Conservation (phyloP, 2,329 filamentous ascomycete genomes). For the Coniochaeta ligniaria region DNA sequence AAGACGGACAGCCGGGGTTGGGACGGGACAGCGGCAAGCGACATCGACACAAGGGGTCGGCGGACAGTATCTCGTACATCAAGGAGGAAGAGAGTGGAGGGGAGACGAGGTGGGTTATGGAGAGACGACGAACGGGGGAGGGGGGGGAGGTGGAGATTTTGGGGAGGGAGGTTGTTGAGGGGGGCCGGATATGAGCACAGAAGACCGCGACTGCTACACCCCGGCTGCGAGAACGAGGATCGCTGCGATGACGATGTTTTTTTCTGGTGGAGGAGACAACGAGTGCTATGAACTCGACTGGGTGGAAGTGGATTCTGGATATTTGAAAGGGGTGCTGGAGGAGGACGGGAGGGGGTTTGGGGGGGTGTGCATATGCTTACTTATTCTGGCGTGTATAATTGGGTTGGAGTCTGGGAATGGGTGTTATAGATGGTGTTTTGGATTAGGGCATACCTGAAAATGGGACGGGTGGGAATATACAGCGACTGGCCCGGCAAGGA, state of each 20-base stretch:
- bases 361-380: background rate
- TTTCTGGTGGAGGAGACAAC: too few relatives aligned
- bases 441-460: background rate
- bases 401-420: background rate
- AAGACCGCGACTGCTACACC: too few relatives aligned
- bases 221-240: too few relatives aligned
- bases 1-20: slow-evolving; percentile 13
- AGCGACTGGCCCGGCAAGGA: too few relatives aligned
- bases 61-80: slow-evolving; percentile 64
- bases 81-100: slow-evolving; percentile 55
- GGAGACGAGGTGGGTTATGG: slow-evolving; percentile 61
- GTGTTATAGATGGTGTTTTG: background rate
- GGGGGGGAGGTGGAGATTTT: slow-evolving; percentile 59
- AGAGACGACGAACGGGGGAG: slow-evolving; percentile 59
- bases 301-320: too few relatives aligned
- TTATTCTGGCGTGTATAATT: background rate
- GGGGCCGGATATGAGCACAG: slow-evolving; percentile 35
- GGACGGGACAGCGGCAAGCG: too few relatives aligned
- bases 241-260: too few relatives aligned
- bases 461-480: background rate
- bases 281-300: too few relatives aligned
- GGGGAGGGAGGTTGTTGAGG: slow-evolving; percentile 56
- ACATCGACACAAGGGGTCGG: slow-evolving; percentile 48
- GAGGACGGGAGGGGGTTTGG: too few relatives aligned
- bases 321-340: background rate